phyloP scores from a whole-genome alignment of 2,329 filamentous ascomycete species.

The Sarocladium oryzae region DNA sequence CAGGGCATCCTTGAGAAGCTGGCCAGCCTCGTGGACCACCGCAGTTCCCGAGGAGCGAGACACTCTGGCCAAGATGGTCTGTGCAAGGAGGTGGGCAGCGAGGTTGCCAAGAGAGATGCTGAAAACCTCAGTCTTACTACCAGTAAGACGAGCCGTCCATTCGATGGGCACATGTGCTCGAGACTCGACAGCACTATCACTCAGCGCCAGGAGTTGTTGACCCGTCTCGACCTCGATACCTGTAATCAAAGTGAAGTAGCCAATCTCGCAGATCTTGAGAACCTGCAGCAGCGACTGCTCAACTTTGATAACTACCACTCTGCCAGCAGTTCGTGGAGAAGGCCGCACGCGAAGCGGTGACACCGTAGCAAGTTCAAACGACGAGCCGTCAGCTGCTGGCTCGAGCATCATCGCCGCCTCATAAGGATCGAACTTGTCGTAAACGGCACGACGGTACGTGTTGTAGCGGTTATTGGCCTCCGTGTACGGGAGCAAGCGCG shows the following conservation, averaged over 20 bases:
- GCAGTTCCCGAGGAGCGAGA: not conserved
- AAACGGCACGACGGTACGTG: slow-evolving; percentile 12
- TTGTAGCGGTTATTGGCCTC: slow-evolving; percentile 9
- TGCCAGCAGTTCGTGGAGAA: not conserved
- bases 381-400: slow-evolving; percentile 15
- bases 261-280: not conserved
- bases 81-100: not conserved
- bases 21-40: not conserved
- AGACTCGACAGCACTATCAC: not conserved
- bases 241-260: not conserved
- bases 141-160: not conserved
- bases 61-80: not conserved
- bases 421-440: not conserved
- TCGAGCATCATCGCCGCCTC: slow-evolving; percentile 33
- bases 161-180: not conserved
- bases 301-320: not conserved
- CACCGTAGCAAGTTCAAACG: not conserved
- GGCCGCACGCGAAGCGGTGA: not conserved
- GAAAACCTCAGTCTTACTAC: not conserved
- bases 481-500: not conserved
- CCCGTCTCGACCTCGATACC: not conserved
- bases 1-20: not conserved
- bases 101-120: not conserved
- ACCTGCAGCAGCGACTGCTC: not conserved
- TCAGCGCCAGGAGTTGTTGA: not conserved